phyloP scores from a whole-genome alignment of 2,329 filamentous ascomycete genomes.

The Alternaria arborescens region DNA sequence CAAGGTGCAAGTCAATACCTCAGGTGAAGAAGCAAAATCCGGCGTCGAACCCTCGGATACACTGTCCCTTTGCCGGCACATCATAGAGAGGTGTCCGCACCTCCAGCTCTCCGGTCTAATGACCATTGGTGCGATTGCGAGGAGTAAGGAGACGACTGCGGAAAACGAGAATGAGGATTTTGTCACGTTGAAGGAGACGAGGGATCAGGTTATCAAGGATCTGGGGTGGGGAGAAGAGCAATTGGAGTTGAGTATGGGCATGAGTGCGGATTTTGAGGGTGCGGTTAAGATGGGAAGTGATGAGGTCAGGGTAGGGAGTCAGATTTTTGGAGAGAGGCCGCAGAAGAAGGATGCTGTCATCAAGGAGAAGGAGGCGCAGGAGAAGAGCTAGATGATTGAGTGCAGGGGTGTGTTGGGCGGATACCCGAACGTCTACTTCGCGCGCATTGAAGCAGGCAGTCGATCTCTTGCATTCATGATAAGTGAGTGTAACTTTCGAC shows the following conservation, averaged over 20 bases:
- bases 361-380: slow-evolving; percentile 39
- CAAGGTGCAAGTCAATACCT: slow-evolving; percentile 96
- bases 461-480: no score
- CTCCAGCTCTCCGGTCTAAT: slow-evolving; percentile 84
- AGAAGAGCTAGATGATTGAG: slow-evolving; percentile 17
- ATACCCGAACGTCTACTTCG: no score
- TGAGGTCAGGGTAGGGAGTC: slow-evolving; percentile 91
- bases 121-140: slow-evolving; percentile 95
- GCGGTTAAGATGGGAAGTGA: slow-evolving; percentile 84
- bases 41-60: slow-evolving; percentile 75
- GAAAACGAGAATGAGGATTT: slow-evolving; percentile 96
- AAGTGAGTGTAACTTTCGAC: no score
- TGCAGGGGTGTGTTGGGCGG: background rate
- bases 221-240: slow-evolving; percentile 64
- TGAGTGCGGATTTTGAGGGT: slow-evolving; percentile 95
- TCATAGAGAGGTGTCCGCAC: slow-evolving; percentile 75
- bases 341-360: slow-evolving; percentile 81
- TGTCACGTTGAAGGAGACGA: slow-evolving; percentile 69
- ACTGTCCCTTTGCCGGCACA: slow-evolving; percentile 72
- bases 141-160: slow-evolving; percentile 73
- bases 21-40: slow-evolving; percentile 84
- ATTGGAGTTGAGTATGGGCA: slow-evolving; percentile 95
- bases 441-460: no score
- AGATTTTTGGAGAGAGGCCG: slow-evolving; percentile 88
- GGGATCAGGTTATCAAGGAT: slow-evolving; percentile 73